Evolutionary conservation across 108 stramenopile species (phyloP).

Genomic region (Pseudonitzschia delicatissima): DNA sequence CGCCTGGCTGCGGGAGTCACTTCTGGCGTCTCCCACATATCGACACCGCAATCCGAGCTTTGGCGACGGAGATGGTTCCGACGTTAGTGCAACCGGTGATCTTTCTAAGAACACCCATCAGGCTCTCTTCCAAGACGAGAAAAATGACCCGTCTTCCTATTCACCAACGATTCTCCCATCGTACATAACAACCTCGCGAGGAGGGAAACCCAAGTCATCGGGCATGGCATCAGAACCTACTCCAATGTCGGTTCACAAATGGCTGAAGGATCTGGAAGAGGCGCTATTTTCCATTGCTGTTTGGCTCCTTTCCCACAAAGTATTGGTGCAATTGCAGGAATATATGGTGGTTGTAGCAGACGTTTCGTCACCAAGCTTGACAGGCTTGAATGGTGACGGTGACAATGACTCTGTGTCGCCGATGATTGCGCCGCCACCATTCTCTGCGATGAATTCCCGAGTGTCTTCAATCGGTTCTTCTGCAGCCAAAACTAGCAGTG

Average conservation of each 20-base stretch:
- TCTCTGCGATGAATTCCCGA: background rate
- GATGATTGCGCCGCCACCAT: slow-evolving; percentile 1
- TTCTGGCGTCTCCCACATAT: slow-evolving; percentile 14
- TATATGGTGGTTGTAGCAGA: slow-evolving; percentile 40
- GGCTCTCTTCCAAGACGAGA: slow-evolving; percentile 1
- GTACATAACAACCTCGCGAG: slow-evolving; percentile 1
- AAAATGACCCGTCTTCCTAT: background rate
- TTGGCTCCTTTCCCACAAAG: slow-evolving; percentile 59
- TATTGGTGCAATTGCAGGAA: slow-evolving; percentile 58
- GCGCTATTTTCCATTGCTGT: slow-evolving; percentile 54
- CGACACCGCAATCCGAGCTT: slow-evolving; percentile 27
- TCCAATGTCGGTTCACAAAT: slow-evolving; percentile 1
- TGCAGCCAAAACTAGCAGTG: background rate
- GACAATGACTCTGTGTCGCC: slow-evolving; percentile 1
- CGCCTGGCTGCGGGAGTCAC: slow-evolving; percentile 24
- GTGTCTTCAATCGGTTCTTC: background rate
- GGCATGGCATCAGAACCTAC: background rate
- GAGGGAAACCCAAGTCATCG: background rate
- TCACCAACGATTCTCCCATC: slow-evolving; percentile 3
- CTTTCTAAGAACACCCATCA: background rate
- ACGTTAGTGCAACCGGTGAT: background rate
- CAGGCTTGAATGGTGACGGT: background rate
- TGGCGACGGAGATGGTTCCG: slow-evolving; percentile 4
- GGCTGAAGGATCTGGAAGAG: slow-evolving; percentile 45
- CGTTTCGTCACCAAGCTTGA: background rate